A percentile compares a stretch with the other conserved stretches of the same genome.
These are phyloP conservation scores for Dendrobium huoshanense DNA, from an alignment of 106 monocot genomes.

Conservation along the genomic window DNA sequence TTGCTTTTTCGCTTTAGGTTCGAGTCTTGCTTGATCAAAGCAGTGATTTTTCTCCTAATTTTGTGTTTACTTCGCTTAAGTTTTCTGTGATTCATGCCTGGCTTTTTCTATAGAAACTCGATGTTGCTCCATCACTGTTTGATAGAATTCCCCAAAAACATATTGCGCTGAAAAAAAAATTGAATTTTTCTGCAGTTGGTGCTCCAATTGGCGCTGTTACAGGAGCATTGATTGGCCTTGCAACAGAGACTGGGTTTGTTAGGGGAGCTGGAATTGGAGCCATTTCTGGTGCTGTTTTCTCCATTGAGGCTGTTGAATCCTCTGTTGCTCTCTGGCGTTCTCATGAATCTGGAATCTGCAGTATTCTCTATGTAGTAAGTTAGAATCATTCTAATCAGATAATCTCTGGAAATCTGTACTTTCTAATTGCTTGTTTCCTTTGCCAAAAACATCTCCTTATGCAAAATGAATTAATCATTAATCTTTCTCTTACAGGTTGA, in stretches of 20 bases:
- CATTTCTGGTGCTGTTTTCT: slow-evolving; percentile 87
- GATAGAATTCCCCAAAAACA: not conserved
- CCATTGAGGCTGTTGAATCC: slow-evolving; percentile 78
- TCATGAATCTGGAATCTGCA: slow-evolving; percentile 45
- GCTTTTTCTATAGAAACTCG: not conserved
- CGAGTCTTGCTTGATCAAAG: not conserved
- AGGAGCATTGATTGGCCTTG: slow-evolving; percentile 68
- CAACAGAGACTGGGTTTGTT: slow-evolving; percentile 74
- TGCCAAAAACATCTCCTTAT: not conserved
- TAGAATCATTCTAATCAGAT: not conserved
- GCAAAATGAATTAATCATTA: not conserved
- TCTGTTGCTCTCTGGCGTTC: slow-evolving; percentile 69
- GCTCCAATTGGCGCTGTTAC: slow-evolving; percentile 63
- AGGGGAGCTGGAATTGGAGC: slow-evolving; percentile 84
- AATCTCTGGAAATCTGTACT: not conserved
- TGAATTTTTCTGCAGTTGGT: slow-evolving; percentile 46
- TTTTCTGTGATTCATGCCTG: not conserved
- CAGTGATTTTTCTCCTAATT: not conserved
- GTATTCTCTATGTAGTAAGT: slow-evolving; percentile 53
- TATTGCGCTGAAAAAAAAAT: not conserved
- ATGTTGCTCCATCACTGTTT: not conserved
- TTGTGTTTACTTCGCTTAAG: not conserved
- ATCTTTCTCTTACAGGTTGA: slow-evolving; percentile 37
- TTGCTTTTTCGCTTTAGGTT: slow-evolving; percentile 55
- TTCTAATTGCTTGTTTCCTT: not conserved